Conservation (phyloP, 352 stramenopile genomes). For the Phytophthora rubi region DNA sequence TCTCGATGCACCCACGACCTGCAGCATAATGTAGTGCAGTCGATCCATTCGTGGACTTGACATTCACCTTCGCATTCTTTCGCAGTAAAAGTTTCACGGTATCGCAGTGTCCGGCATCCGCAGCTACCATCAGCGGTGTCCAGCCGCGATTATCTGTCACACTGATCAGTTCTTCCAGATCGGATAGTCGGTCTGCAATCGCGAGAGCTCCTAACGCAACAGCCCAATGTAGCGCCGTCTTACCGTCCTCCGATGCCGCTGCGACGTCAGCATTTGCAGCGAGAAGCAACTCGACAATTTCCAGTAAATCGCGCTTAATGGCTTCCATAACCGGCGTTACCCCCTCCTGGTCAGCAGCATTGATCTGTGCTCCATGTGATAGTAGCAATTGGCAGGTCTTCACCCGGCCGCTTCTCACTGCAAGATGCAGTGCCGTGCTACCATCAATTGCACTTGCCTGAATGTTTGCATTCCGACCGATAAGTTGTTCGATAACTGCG, state of each 20-base stretch:
- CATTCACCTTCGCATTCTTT: not conserved
- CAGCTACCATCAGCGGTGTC: constrained; percentile 5
- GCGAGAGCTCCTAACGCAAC: not conserved
- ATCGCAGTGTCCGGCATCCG: not conserved
- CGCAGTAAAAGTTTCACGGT: not conserved
- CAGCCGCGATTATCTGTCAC: not conserved
- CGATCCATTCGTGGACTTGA: not conserved
- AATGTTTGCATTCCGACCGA: not conserved
- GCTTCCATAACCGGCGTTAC: not conserved
- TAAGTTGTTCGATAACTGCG: not conserved
- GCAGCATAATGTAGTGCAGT: constrained; percentile 5
- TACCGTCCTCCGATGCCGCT: not conserved
- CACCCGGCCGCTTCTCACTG: not conserved
- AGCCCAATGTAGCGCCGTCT: not conserved
- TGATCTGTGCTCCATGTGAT: not conserved
- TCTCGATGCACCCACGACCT: not conserved
- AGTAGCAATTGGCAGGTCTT: not conserved
- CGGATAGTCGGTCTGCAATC: not conserved
- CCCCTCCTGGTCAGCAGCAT: not conserved
- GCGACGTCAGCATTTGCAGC: not conserved
- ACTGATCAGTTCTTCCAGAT: not conserved
- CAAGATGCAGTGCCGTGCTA: constrained; percentile 2
- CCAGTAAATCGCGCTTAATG: not conserved
- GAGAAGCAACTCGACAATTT: not conserved
- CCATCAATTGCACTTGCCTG: not conserved